Evolutionary conservation across 129 eudicot species (phyloP).

Genomic region (Erigeron canadensis): DNA sequence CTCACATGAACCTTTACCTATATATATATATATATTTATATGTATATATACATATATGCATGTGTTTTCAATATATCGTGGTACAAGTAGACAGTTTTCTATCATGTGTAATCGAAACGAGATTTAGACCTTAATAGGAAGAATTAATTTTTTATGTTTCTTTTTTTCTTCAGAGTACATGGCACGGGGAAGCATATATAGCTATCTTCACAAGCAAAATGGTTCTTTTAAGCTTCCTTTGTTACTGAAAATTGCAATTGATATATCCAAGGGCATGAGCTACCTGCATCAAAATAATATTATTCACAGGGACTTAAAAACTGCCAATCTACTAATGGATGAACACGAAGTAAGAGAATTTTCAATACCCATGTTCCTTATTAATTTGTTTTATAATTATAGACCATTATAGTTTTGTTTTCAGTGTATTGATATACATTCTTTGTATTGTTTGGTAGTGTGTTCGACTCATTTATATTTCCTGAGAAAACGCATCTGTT

Average conservation of each 20-base stretch:
- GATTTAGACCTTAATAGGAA: slow-evolving; percentile 4
- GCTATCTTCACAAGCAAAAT: slow-evolving; percentile 60
- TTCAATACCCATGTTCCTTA: not conserved
- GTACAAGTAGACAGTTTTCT: not conserved
- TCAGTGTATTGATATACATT: slow-evolving; percentile 5
- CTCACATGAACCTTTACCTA: too few species aligned
- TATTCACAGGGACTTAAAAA: slow-evolving; percentile 77
- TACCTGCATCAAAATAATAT: slow-evolving; percentile 75
- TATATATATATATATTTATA: too few species aligned
- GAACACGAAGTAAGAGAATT: slow-evolving; percentile 65
- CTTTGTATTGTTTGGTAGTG: not conserved
- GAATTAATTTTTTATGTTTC: slow-evolving; percentile 17
- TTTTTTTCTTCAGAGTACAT: slow-evolving; percentile 60
- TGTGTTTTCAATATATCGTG: not conserved
- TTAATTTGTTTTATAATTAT: not conserved
- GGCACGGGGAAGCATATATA: slow-evolving; percentile 69
- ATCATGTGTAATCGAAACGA: not conserved
- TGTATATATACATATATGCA: too few species aligned
- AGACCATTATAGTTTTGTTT: not conserved
- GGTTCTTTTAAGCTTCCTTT: slow-evolving; percentile 64
- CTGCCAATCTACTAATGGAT: slow-evolving; percentile 82
- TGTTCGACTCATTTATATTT: slow-evolving; percentile 5
- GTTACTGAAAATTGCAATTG: slow-evolving; percentile 69
- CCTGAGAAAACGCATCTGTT: not conserved
- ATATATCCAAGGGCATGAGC: slow-evolving; percentile 75